A percentile compares a stretch with the other conserved stretches of the same genome.
Conservation (phyloP, 2,329 filamentous ascomycete genomes). For the Colletotrichum tropicale region DNA sequence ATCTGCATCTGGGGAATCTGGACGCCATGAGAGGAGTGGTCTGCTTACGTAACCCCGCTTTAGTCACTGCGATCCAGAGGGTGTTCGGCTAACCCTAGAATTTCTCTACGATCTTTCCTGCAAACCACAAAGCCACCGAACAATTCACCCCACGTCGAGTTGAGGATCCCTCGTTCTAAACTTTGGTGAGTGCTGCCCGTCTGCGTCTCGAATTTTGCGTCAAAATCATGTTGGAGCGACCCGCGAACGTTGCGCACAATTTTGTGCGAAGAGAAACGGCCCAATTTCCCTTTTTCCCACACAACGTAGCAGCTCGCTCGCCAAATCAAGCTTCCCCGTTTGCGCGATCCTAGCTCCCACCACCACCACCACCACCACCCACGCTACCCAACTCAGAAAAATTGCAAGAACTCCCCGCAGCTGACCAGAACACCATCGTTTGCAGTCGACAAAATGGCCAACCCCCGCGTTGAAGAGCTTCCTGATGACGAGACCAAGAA, state of each 20-base stretch:
- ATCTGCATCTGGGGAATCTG: conserved; percentile 1
- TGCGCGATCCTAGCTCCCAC: conserved; percentile 21
- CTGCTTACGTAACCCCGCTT: conserved; percentile 44
- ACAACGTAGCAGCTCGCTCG: not conserved
- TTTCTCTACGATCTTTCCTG: conserved; percentile 39
- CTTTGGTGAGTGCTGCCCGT: conserved; percentile 36
- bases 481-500: conserved; percentile 90
- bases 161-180: conserved; percentile 33
- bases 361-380: conserved; percentile 2
- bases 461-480: conserved; percentile 97
- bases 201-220: not conserved
- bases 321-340: conserved; percentile 11
- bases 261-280: conserved; percentile 8
- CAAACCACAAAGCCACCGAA: conserved; percentile 20
- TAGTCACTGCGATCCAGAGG: conserved; percentile 33
- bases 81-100: conserved; percentile 49
- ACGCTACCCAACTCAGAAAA: not conserved
- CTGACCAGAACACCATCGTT: not conserved
- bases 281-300: conserved; percentile 7
- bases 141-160: conserved; percentile 3
- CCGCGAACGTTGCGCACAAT: not conserved
- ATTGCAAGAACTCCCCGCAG: not conserved
- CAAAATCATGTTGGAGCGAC: not conserved
- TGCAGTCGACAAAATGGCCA: conserved; percentile 75
- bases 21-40: not conserved